These are phyloP conservation scores for Articulospora tetracladia DNA, from an alignment of 495 filamentous ascomycete genomes.

Conservation along the genomic window DNA sequence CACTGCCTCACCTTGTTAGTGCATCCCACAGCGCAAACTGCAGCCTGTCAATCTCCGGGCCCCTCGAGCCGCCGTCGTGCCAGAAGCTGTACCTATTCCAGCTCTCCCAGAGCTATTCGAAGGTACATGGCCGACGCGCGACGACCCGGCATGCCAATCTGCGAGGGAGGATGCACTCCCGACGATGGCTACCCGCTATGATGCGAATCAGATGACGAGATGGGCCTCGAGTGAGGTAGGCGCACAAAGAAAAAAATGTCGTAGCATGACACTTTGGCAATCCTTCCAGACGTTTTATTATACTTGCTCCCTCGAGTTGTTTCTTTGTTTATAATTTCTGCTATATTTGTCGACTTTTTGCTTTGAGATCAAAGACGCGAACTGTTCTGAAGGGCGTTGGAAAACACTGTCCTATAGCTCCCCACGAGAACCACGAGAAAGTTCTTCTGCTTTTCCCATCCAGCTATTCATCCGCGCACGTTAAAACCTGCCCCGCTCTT, in stretches of 20 bases:
- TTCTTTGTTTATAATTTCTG: constrained; percentile 15
- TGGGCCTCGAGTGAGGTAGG: constrained; percentile 12
- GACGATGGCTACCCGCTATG: neutral
- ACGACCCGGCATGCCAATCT: constrained; percentile 1
- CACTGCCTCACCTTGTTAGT: constrained; percentile 18
- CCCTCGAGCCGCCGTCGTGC: constrained; percentile 15
- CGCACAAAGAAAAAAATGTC: constrained; percentile 9
- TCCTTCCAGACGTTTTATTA: constrained; percentile 12
- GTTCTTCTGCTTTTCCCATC: neutral
- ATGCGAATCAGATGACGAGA: constrained; percentile 14
- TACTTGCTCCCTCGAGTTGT: constrained; percentile 15
- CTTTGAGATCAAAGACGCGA: neutral
- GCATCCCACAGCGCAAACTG: neutral
- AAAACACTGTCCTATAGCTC: neutral
- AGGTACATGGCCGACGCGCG: constrained; percentile 19
- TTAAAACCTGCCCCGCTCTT: neutral
- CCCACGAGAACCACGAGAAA: neutral
- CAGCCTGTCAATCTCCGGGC: constrained; percentile 12
- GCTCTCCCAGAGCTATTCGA: constrained; percentile 21
- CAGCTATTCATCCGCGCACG: neutral
- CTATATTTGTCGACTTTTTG: neutral
- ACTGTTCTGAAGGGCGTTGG: neutral
- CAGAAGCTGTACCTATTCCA: constrained; percentile 17
- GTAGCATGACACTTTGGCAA: constrained; percentile 5
- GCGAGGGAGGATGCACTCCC: neutral